phyloP scores from a whole-genome alignment of 495 filamentous ascomycete species.

The Penicillium angulare region DNA sequence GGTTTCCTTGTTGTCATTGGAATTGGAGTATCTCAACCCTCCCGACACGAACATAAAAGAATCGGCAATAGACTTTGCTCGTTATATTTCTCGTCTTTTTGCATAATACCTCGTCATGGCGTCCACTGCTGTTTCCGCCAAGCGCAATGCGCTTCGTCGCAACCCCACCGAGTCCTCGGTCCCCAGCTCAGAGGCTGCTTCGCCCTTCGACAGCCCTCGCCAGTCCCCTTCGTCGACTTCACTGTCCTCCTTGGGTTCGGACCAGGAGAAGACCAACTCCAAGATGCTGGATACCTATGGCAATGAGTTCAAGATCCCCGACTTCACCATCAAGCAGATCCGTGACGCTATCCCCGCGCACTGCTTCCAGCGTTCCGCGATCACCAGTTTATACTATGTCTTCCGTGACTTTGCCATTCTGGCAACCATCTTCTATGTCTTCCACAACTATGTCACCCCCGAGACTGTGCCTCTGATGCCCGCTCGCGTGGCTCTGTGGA shows the following conservation, averaged over 20 bases:
- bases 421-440: conserved; percentile 58
- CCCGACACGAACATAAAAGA: no score
- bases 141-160: conserved; percentile 51
- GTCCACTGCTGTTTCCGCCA: conserved; percentile 57
- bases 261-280: conserved; percentile 35
- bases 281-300: conserved; percentile 67
- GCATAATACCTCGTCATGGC: conserved; percentile 47
- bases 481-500: conserved; percentile 52
- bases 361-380: conserved; percentile 66
- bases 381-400: conserved; percentile 60
- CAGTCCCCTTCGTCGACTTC: conserved; percentile 85
- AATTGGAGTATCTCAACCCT: no score
- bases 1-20: no score
- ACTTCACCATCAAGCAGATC: conserved; percentile 71
- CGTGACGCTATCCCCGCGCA: conserved; percentile 59
- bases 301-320: conserved; percentile 68
- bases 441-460: conserved; percentile 65
- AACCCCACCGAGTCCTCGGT: conserved; percentile 56
- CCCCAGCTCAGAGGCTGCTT: conserved; percentile 60
- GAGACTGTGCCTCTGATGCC: conserved; percentile 55
- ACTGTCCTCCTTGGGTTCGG: conserved; percentile 81
- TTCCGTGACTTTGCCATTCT: conserved; percentile 57
- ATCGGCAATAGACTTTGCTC: no score
- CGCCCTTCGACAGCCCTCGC: conserved; percentile 66
- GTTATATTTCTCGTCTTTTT: no score